Base-by-base conservation (phyloP, 2,329 filamentous ascomycete genomes). In the Cryoendolithus antarcticus region DNA sequence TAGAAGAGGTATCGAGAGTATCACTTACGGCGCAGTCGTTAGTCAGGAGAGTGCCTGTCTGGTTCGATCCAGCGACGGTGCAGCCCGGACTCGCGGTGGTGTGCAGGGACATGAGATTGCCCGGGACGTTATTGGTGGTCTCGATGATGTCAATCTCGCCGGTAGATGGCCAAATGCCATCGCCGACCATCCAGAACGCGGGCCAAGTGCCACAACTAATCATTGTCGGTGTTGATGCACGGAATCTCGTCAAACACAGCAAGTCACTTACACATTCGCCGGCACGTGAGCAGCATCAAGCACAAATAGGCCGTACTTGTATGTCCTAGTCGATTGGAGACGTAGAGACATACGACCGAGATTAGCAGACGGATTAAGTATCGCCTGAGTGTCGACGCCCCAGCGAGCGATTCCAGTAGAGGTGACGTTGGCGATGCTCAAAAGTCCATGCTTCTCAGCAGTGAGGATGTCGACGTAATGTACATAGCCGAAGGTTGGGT, bases 241-340 rank as follows among this genome's bases (percentile, higher is more conserved):
- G 11, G 8, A n/a, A 28, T 21, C 13, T 13, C 9, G 9, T n/a
- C 2, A 9, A 8, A 30, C 2, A 15, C 6, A 33, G 21, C 65
- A 67, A 70, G 7, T 60, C 62, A 15, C 67, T 67, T 41, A 67
- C 70, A 41, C 8, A 61, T 64, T 63, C n/a, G 44, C 45, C 2
- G 68, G 69, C 64, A 72, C 69, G 41, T 72, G 69, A 15, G 57
- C 58, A 36, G 72, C 60, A 45, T 71, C 67, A 15, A 64, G 48
- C 2, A 72, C 62, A 34, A 72, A 58, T 9, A 72, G 54, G 7
- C 67, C 68, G 28, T 56, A 49, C 42, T 65, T 62, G 47, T 69
- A 70, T 15, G 52, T 55, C 37, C 61, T 60, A 40, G 62, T 63
- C 48, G 64, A 66, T 40, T 61, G 59, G 5, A 71, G 48, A n/a